Base-by-base conservation (phyloP, 2,329 filamentous ascomycete genomes). In the Claviceps sorghi region DNA sequence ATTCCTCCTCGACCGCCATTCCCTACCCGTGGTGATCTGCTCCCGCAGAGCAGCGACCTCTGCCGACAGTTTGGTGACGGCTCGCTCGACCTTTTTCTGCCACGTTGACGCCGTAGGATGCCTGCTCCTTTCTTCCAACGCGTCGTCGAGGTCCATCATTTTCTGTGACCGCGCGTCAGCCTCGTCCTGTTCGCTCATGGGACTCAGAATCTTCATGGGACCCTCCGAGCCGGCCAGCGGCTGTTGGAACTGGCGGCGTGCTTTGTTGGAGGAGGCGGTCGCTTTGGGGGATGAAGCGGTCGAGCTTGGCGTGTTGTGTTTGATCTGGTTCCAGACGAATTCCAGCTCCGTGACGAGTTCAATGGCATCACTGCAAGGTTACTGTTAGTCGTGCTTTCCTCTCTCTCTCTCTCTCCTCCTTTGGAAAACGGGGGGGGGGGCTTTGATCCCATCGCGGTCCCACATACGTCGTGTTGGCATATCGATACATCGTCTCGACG, bases 241-340 rank as follows among this genome's bases (percentile, higher is more conserved):
- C 59, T 73, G 65, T 60, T 72, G 65, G 58, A 76, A 75, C 56
- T 70, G 74, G 46, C 67, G 71, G 54, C 59, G 65, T 56, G 58
- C 58, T 43, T 55, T 57, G 32, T 53, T 58, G 17, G 59, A 61
- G 52, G 59, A 60, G 52, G 64, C 66, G 52, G 64, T 67, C 29
- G 70, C 69, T 57, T 75, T 73, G n/a, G 77, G 75, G 1, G 76
- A 79, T 11, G 77, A 75, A 42, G 77, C 65, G 41, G 82, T 71
- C 40, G 83, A 82, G 19, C 78, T 80, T 4, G 84, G 80, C 11
- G 80, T 80, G 61, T 91, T 96, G 59, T 84, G 85, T 67, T 93
- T 95, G 60, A 98, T 91, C 67, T 97, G 93, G 60, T 96, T 89
- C 93, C 93, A 98, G 41, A 98, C 91, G 62, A 97, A 98, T 69